Evolutionary conservation across 2,329 filamentous ascomycete species (phyloP).

Genomic region (Amylocarpus encephaloides): DNA sequence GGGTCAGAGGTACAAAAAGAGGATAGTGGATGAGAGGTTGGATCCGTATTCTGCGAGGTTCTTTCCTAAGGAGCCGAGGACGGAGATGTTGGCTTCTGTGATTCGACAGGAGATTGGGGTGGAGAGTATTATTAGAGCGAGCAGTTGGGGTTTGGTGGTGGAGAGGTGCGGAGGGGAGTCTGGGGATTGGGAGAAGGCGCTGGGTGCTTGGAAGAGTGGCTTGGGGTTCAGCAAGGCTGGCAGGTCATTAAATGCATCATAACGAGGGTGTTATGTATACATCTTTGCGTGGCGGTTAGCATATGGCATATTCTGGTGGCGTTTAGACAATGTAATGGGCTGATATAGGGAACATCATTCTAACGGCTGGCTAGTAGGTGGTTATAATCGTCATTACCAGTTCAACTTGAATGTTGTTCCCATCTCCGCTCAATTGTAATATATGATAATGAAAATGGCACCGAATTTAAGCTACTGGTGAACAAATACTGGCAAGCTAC

Average conservation of each 20-base stretch:
- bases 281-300: too few relatives aligned
- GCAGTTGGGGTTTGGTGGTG: constrained; percentile 74
- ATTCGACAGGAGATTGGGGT: constrained; percentile 70
- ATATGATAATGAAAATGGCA: too few relatives aligned
- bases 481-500: too few relatives aligned
- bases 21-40: constrained; percentile 76
- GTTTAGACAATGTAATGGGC: too few relatives aligned
- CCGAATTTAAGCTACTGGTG: too few relatives aligned
- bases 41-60: constrained; percentile 88
- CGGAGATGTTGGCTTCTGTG: constrained; percentile 68
- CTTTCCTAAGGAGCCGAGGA: constrained; percentile 72
- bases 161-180: constrained; percentile 63
- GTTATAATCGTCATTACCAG: too few relatives aligned
- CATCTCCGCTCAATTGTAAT: too few relatives aligned
- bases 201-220: constrained; percentile 53
- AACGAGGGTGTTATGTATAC: not conserved
- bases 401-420: too few relatives aligned
- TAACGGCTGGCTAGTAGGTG: too few relatives aligned
- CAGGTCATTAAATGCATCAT: constrained; percentile 8
- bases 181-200: constrained; percentile 57
- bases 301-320: too few relatives aligned
- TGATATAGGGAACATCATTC: too few relatives aligned
- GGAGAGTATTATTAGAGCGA: constrained; percentile 70
- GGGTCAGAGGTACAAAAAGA: constrained; percentile 61
- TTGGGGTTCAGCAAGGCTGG: not conserved